Base-by-base conservation (phyloP, 257 asterid species). In the Catharanthus roseus region DNA sequence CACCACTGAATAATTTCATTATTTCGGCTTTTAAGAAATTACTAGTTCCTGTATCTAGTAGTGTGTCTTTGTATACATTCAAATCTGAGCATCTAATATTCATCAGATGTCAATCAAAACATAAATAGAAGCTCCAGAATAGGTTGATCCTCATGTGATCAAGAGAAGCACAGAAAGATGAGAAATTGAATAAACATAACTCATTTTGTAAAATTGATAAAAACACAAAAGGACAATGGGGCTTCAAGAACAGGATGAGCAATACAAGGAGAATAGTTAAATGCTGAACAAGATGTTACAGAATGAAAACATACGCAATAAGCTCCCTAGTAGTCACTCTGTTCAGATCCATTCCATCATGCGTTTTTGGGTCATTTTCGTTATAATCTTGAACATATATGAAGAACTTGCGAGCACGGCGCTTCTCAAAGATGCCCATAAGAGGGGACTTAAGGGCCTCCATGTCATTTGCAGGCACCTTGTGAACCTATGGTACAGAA, bases 361-460 rank as follows among this genome's bases (percentile, higher is more conserved):
- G 97, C 31, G 97, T 86, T 78, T 83, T 89, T 24, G 96, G 96
- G 73, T 91, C 92, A 29, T 54, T 85, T 84, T 89, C 98, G 4
- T 86, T 80, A 82, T 90, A 93, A 69, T 90, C 87, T 78, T 93
- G 98, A 81, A 90, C 97, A 77, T 89, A 93, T 69, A 90, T 85
- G 85, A 93, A 93, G 83, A 90, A 93, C 71, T 93, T 93, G 15
- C 96, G 82, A 60, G 98, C 98, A 74, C 97, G 97, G 2, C 98
- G 90, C 88, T 93, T 93, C 81, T 93, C 98, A 72, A 93, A 90
- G 70, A 93, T 85, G 56, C 98, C 97, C 98, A 93, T 93, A 67
- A 93, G 90, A 74, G 98, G 98, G 72, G 98, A 93, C 82, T 86
- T 93, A 71, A 93, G 88, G 71, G 97, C 97, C 83, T 93, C 98